A percentile compares a stretch with the other conserved stretches of the same genome.
Conservation (phyloP, 805 yeast genomes). For the Candida railenensis region DNA sequence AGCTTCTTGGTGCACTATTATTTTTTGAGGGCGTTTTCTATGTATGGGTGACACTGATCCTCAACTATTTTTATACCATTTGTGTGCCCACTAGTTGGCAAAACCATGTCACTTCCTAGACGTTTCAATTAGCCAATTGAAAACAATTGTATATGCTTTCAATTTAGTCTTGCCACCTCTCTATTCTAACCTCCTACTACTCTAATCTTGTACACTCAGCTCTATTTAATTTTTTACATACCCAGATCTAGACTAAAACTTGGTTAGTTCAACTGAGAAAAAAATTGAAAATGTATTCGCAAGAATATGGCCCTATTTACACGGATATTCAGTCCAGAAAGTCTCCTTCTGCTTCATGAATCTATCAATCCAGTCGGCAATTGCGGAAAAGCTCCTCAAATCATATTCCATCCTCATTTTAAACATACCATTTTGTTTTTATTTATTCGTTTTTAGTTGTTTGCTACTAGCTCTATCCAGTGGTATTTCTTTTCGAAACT, state of each 20-base stretch:
- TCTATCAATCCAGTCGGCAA: not conserved
- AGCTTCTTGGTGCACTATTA: too few species aligned
- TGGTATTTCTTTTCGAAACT: not conserved
- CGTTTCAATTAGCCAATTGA: not conserved
- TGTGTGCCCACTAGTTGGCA: too few species aligned
- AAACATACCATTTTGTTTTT: not conserved
- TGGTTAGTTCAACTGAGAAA: conserved; percentile 1
- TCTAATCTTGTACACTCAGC: not conserved
- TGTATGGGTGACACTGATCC: too few species aligned
- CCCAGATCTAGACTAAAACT: conserved; percentile 23
- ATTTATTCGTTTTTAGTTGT: not conserved
- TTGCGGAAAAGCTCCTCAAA: not conserved
- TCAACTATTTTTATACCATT: too few species aligned
- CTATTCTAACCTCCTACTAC: too few species aligned
- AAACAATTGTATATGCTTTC: not conserved
- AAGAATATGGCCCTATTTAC: not conserved
- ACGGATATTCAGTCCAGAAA: too few species aligned
- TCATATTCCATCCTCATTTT: not conserved
- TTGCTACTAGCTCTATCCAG: not conserved
- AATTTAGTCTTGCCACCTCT: not conserved
- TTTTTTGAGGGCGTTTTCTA: too few species aligned
- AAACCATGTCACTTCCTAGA: too few species aligned
- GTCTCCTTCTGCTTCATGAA: too few species aligned
- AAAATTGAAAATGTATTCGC: not conserved
- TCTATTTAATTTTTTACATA: too few species aligned